Percentiles rank a stretch among this genome's conserved stretches.
Evolutionary conservation across 495 filamentous ascomycete species (phyloP).

Genomic region (Penicillium tannophilum): DNA sequence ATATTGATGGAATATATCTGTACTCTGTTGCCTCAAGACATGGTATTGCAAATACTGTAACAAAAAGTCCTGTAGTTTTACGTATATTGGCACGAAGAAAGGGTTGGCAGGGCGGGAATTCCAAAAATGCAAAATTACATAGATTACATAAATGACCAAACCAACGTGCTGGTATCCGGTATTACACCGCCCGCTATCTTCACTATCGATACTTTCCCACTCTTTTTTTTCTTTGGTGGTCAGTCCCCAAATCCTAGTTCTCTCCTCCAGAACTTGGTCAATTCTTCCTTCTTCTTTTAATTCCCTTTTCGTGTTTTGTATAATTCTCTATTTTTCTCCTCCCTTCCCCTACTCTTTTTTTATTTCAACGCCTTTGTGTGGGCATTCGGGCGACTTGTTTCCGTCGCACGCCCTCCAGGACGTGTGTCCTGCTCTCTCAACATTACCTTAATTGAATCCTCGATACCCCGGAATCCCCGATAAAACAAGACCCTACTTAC

Average conservation of each 20-base stretch:
- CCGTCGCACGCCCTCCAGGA: constrained; percentile 17
- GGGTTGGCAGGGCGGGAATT: neutral
- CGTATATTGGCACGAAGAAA: neutral
- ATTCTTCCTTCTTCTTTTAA: constrained; percentile 5
- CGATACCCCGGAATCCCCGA: constrained; percentile 18
- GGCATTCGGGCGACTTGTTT: constrained; percentile 18
- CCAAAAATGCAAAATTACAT: neutral
- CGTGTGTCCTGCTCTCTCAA: constrained; percentile 17
- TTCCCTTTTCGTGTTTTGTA: constrained; percentile 10
- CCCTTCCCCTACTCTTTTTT: constrained; percentile 14
- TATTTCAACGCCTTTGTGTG: constrained; percentile 9
- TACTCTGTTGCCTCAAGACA: too few relatives aligned
- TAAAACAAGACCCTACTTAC: neutral
- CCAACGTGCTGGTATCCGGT: constrained; percentile 8
- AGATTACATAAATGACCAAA: neutral
- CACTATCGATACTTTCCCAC: constrained; percentile 30
- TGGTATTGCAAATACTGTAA: neutral
- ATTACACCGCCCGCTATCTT: constrained; percentile 22
- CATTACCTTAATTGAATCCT: constrained; percentile 9
- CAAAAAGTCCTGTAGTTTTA: neutral
- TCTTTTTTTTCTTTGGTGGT: constrained; percentile 31
- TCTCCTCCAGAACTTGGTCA: constrained; percentile 7
- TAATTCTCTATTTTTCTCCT: constrained; percentile 13
- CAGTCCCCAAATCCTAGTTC: neutral
- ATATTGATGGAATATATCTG: neutral